Evolutionary conservation across 768 basidiomycete genomes (phyloP), one percentile per base, ranked within the genome.

Genomic region (Trametes sanguinea): DNA sequence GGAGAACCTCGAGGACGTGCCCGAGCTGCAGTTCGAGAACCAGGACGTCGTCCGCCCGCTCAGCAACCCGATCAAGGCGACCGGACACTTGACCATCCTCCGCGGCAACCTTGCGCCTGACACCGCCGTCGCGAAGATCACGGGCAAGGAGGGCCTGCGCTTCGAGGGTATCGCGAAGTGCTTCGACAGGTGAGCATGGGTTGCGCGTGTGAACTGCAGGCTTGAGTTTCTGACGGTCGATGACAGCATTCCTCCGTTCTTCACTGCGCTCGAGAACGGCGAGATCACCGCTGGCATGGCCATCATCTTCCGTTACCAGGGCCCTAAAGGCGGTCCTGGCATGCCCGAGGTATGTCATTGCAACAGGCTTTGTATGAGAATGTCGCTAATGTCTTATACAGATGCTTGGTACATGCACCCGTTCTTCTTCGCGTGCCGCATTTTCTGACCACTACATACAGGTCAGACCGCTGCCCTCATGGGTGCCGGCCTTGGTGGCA

Each of bases 51-150:
- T 98, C 55, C 79, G 81, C 63, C 83, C 77, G 44, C 74, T 95
- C 46, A 81, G 82, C 30, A 82, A 93, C 69, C 92, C 95, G 9
- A 89, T 97, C 76, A 96, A 97, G 72, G 70, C 64, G 27, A 94
- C 88, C 3, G 95, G 95, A 1, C 95, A 96, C 75, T 75, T 97
- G 67, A 87, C 87, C 11, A 94, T 98, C 68, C 75, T 98, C 63
- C 83, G 87, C 54, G 95, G 95, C n/a, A 95, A 91, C 74, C 78
- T 98, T 45, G 88, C 91, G 3, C 95, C 95, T 0, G 90, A 83
- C 51, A 87, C 88, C 1, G 89, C 93, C 32, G 94, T 98, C 17
- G 92, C 94, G 14, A 98, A 98, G 76, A 78, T 97, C 64, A 96
- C 95, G 6, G 94, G 95, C 13, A 95, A 95, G 75, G 95, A 97